Evolutionary conservation across 1,284 basidiomycete genomes (phyloP).

Genomic region (Sporisorium scitamineum): DNA sequence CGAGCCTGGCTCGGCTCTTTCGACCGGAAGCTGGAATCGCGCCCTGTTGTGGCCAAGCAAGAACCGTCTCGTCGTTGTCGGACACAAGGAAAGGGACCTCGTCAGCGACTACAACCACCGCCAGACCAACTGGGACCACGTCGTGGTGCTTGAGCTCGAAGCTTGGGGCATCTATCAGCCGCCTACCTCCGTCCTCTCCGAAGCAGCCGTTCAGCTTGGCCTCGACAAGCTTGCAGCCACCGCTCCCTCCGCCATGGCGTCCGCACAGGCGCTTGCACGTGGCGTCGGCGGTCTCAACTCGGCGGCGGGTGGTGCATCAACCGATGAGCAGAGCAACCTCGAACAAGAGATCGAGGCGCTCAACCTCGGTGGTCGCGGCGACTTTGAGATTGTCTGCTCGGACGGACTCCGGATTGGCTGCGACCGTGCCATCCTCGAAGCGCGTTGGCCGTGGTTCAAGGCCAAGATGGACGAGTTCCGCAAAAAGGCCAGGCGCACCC

Average conservation of each 20-base stretch:
- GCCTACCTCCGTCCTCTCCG: slow-evolving; percentile 42
- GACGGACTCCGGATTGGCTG: slow-evolving; percentile 86
- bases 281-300: slow-evolving; percentile 1
- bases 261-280: slow-evolving; percentile 27
- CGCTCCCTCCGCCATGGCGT: slow-evolving; percentile 39
- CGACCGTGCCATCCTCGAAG: slow-evolving; percentile 82
- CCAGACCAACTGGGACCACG: slow-evolving; percentile 65
- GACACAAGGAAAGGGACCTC: slow-evolving; percentile 61
- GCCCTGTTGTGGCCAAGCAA: slow-evolving; percentile 57
- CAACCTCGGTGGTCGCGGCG: slow-evolving; percentile 69
- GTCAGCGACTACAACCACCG: slow-evolving; percentile 67
- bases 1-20: slow-evolving; percentile 57
- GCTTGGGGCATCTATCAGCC: slow-evolving; percentile 65
- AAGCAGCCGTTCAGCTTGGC: slow-evolving; percentile 52
- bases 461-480: slow-evolving; percentile 72
- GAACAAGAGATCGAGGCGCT: slow-evolving; percentile 16
- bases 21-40: slow-evolving; percentile 62
- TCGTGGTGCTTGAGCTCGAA: slow-evolving; percentile 62
- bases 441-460: slow-evolving; percentile 93
- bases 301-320: neutral
- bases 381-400: slow-evolving; percentile 91
- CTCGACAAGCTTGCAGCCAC: slow-evolving; percentile 56
- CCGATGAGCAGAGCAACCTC: slow-evolving; percentile 3
- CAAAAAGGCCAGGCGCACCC: slow-evolving; percentile 43
- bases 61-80: slow-evolving; percentile 60